Percentiles rank a stretch among this genome's conserved stretches.
phyloP scores from a whole-genome alignment of 1,284 basidiomycete genomes.

The Polyporus tsugae region DNA sequence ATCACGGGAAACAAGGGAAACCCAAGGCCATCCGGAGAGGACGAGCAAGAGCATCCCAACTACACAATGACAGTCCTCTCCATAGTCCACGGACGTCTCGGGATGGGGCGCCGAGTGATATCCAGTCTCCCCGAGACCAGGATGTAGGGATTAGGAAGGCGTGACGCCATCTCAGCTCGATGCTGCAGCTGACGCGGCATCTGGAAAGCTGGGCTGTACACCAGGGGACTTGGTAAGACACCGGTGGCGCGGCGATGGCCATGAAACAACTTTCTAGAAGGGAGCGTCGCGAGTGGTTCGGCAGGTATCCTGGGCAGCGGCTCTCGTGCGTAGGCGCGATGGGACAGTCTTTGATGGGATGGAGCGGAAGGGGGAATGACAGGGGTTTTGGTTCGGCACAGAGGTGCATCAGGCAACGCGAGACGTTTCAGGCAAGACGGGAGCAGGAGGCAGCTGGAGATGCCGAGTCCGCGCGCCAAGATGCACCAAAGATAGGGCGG shows the following conservation, averaged over 20 bases:
- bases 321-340: too few species aligned
- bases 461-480: not conserved
- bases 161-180: not conserved
- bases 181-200: not conserved
- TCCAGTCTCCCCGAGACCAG: not conserved
- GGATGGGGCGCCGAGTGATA: not conserved
- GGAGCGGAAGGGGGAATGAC: not conserved
- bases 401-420: not conserved
- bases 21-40: not conserved
- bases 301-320: not conserved
- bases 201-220: not conserved
- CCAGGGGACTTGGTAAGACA: conserved; percentile 8
- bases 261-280: conserved; percentile 3
- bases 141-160: not conserved
- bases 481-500: not conserved
- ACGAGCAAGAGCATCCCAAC: not conserved
- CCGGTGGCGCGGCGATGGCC: conserved; percentile 8
- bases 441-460: not conserved
- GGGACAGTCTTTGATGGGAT: not conserved
- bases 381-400: not conserved
- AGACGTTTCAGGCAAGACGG: not conserved
- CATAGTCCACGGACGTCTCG: not conserved
- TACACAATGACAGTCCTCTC: not conserved
- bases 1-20: not conserved
- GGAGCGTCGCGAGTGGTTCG: not conserved